Percentiles rank a stretch among this genome's conserved stretches.
Evolutionary conservation across 257 asterid genomes (phyloP).

Genomic region (Hygrophila difformis): DNA sequence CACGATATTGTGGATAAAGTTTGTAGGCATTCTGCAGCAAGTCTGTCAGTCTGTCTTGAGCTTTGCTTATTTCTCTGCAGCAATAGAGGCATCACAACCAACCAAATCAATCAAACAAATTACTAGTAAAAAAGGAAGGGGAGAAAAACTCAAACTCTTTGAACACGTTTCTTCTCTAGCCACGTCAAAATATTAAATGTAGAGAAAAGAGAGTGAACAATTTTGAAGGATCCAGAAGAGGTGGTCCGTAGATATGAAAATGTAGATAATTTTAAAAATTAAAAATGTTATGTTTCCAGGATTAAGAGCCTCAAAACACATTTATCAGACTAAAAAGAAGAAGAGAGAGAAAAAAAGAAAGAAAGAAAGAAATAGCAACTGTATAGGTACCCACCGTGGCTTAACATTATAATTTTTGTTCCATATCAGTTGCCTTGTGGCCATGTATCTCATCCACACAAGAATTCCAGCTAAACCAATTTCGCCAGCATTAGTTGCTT

Average conservation of each 20-base stretch:
- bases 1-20: slow-evolving; percentile 61
- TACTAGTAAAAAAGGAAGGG: no score
- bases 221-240: slow-evolving; percentile 1
- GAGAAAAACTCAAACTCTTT: no score
- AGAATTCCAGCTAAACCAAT: slow-evolving; percentile 88
- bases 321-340: neutral
- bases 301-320: neutral
- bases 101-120: slow-evolving; percentile 4
- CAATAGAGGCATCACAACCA: slow-evolving; percentile 15
- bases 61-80: slow-evolving; percentile 90
- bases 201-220: no score
- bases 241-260: slow-evolving; percentile 3
- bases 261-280: neutral
- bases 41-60: slow-evolving; percentile 96
- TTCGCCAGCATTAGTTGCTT: slow-evolving; percentile 72
- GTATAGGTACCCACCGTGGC: slow-evolving; percentile 66
- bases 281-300: slow-evolving; percentile 1
- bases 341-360: slow-evolving; percentile 7
- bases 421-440: slow-evolving; percentile 95
- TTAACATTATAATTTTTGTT: slow-evolving; percentile 96
- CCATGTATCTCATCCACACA: slow-evolving; percentile 99
- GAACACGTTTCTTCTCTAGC: no score
- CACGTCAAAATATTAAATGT: no score
- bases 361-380: neutral
- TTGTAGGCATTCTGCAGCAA: slow-evolving; percentile 58